These are phyloP conservation scores for Podaxis mareebaensis DNA, from an alignment of 768 basidiomycete species.

Conservation along the genomic window DNA sequence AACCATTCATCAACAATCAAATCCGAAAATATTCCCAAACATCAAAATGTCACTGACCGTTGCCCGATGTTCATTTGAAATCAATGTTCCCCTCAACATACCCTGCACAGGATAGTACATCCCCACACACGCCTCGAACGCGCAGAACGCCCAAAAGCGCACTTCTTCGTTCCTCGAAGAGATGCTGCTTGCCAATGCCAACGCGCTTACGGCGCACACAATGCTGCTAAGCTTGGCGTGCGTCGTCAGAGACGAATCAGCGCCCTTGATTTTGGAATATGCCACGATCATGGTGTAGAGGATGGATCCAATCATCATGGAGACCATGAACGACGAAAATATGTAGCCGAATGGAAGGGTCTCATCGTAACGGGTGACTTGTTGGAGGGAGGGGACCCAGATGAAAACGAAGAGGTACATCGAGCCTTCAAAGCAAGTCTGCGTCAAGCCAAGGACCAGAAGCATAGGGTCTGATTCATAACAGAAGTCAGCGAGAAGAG, in stretches of 20 bases:
- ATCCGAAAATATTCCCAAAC: background rate
- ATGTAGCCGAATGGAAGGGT: constrained; percentile 74
- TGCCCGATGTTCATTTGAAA: constrained; percentile 72
- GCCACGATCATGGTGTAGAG: constrained; percentile 56
- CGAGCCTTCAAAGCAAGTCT: constrained; percentile 82
- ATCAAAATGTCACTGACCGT: constrained; percentile 47
- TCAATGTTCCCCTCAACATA: constrained; percentile 65
- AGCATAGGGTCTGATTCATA: constrained; percentile 52
- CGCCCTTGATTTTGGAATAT: constrained; percentile 17
- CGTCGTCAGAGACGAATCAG: constrained; percentile 49
- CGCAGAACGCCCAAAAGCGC: constrained; percentile 74
- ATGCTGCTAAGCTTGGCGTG: constrained; percentile 69
- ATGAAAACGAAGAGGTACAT: constrained; percentile 87
- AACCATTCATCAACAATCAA: background rate
- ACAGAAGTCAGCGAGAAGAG: background rate
- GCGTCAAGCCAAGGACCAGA: constrained; percentile 66
- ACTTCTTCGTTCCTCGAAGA: constrained; percentile 41
- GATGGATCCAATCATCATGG: constrained; percentile 80
- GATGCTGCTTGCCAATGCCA: constrained; percentile 55
- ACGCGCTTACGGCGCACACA: constrained; percentile 58
- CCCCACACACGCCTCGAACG: constrained; percentile 76
- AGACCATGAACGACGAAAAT: constrained; percentile 79
- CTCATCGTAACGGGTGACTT: constrained; percentile 41
- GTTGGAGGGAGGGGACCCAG: constrained; percentile 79
- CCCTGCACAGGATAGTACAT: constrained; percentile 82